A percentile compares a stretch with the other conserved stretches of the same genome.
Evolutionary conservation across 306 rosid species (phyloP).

Genomic region (Alnus glutinosa): DNA sequence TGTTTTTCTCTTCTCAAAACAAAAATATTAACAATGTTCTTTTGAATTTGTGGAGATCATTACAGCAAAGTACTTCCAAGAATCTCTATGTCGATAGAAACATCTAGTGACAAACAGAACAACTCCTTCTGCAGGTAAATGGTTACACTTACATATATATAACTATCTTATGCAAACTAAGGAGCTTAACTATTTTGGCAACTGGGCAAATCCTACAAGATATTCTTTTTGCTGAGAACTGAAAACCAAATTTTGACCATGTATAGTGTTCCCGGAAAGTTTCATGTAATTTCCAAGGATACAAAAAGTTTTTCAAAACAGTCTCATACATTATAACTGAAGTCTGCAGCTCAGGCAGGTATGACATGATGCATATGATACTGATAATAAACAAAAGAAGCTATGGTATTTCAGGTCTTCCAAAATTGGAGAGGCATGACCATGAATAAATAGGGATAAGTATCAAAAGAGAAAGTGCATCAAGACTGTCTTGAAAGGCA

Average conservation of each 20-base stretch:
- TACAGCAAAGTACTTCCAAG: neutral
- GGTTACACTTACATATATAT: neutral
- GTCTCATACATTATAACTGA: neutral
- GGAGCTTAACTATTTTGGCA: neutral
- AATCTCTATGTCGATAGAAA: neutral
- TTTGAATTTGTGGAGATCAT: neutral
- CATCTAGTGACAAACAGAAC: neutral
- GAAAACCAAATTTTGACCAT: neutral
- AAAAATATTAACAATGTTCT: too few species aligned
- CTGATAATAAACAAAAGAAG: too few species aligned
- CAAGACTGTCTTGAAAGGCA: neutral
- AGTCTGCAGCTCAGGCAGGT: neutral
- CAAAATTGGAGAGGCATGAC: neutral
- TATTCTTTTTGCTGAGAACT: neutral
- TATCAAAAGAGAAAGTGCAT: slow-evolving; percentile 2
- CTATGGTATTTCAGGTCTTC: neutral
- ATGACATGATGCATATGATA: neutral
- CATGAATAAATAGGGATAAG: neutral
- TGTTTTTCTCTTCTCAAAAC: too few species aligned
- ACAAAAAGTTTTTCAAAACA: neutral
- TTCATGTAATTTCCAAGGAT: neutral
- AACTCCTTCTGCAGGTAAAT: neutral
- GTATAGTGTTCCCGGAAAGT: too few species aligned
- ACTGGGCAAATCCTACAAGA: neutral
- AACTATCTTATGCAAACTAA: neutral